phyloP scores from a whole-genome alignment of 108 stramenopile species.

The Cyclotella choctawhatcheeana region DNA sequence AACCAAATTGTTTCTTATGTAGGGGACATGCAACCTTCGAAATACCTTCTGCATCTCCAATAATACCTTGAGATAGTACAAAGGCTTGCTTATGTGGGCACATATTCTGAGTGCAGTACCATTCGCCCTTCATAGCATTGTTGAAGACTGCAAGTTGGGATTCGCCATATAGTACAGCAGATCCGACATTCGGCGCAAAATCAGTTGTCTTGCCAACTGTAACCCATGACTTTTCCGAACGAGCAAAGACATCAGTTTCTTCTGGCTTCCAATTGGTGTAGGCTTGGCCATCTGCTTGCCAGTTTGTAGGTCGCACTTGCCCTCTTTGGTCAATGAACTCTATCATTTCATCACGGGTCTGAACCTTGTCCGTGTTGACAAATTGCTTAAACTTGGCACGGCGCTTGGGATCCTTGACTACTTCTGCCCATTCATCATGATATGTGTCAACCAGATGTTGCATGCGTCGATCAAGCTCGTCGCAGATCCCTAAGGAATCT shows the following conservation, averaged over 20 bases:
- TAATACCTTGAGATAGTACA: slow-evolving; percentile 91
- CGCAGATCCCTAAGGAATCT: slow-evolving; percentile 92
- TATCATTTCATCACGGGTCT: slow-evolving; percentile 81
- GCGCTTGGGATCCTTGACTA: slow-evolving; percentile 81
- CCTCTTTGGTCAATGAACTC: slow-evolving; percentile 91
- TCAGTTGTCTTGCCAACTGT: slow-evolving; percentile 71
- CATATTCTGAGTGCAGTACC: slow-evolving; percentile 93
- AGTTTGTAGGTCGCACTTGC: slow-evolving; percentile 87
- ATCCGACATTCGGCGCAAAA: slow-evolving; percentile 83
- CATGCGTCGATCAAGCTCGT: slow-evolving; percentile 89
- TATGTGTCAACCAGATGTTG: slow-evolving; percentile 90
- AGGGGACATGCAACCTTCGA: slow-evolving; percentile 89
- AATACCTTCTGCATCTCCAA: slow-evolving; percentile 72
- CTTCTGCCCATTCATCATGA: slow-evolving; percentile 95
- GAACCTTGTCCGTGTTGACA: slow-evolving; percentile 86
- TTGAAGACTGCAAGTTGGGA: slow-evolving; percentile 93
- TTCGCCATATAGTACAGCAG: slow-evolving; percentile 87
- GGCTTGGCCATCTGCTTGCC: slow-evolving; percentile 84
- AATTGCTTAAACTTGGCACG: slow-evolving; percentile 88
- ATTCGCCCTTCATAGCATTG: slow-evolving; percentile 74
- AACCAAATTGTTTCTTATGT: slow-evolving; percentile 91
- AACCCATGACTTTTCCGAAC: slow-evolving; percentile 88
- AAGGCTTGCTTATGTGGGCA: slow-evolving; percentile 95
- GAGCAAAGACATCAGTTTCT: slow-evolving; percentile 73
- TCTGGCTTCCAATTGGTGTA: slow-evolving; percentile 83